These are phyloP conservation scores for Solanum megistacrolobum DNA, from an alignment of 257 asterid genomes.

Conservation along the genomic window DNA sequence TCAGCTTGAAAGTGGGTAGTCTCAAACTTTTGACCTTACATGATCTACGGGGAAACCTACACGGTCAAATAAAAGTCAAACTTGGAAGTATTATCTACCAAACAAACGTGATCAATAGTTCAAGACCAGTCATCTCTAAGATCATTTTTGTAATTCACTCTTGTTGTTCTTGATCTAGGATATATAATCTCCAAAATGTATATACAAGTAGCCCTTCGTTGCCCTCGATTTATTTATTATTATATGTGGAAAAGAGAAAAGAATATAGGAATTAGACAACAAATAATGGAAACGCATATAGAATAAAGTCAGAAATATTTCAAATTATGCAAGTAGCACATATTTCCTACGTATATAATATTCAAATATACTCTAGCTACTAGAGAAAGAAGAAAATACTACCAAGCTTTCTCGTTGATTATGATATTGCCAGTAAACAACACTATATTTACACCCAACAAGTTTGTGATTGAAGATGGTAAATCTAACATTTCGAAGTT, in stretches of 20 bases:
- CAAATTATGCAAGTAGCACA: background rate
- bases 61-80: background rate
- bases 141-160: background rate
- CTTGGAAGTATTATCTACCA: background rate
- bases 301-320: background rate
- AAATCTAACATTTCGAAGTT: background rate
- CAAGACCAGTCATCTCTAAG: background rate
- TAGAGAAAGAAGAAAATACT: background rate
- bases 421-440: no score
- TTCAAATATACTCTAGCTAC: background rate
- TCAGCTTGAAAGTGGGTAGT: no score
- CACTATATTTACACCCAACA: no score
- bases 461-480: no score
- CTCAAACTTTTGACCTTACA: background rate
- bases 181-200: background rate
- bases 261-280: background rate
- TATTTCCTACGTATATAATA: background rate
- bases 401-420: no score
- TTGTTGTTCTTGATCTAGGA: background rate
- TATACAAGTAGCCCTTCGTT: background rate
- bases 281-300: background rate
- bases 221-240: background rate
- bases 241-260: background rate
- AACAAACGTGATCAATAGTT: background rate
- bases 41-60: no score